phyloP scores from a whole-genome alignment of 176 grass and related monocot species.

The Ensete ventricosum region DNA sequence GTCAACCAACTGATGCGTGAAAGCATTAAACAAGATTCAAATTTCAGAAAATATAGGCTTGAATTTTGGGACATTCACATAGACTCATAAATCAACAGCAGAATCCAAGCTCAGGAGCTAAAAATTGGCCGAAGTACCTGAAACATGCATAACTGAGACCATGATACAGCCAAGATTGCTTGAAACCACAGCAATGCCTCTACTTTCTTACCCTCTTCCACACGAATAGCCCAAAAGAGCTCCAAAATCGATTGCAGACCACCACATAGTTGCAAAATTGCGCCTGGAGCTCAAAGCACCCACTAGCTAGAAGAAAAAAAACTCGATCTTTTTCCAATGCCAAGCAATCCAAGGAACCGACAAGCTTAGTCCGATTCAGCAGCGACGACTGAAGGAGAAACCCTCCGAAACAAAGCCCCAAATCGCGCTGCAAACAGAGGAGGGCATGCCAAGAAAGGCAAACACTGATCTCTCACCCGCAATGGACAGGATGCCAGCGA shows the following conservation, averaged over 20 bases:
- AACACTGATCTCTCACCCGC: background rate
- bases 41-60: constrained; percentile 2
- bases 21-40: background rate
- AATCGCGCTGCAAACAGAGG: background rate
- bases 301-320: background rate
- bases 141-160: background rate
- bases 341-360: background rate
- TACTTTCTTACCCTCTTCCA: background rate
- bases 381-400: background rate
- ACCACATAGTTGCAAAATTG: background rate
- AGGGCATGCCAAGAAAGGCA: background rate
- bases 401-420: background rate
- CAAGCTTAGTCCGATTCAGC: background rate
- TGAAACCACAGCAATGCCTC: background rate
- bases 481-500: background rate
- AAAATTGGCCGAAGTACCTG: background rate
- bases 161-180: background rate
- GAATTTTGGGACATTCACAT: background rate
- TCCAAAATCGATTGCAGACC: background rate
- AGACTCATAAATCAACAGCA: background rate
- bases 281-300: background rate
- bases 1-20: background rate
- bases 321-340: background rate
- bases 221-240: background rate
- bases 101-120: background rate